Percentiles rank a stretch among this genome's conserved stretches.
These are phyloP conservation scores for Triticum timopheevii DNA, from an alignment of 176 grass and related monocot species.

Conservation along the genomic window DNA sequence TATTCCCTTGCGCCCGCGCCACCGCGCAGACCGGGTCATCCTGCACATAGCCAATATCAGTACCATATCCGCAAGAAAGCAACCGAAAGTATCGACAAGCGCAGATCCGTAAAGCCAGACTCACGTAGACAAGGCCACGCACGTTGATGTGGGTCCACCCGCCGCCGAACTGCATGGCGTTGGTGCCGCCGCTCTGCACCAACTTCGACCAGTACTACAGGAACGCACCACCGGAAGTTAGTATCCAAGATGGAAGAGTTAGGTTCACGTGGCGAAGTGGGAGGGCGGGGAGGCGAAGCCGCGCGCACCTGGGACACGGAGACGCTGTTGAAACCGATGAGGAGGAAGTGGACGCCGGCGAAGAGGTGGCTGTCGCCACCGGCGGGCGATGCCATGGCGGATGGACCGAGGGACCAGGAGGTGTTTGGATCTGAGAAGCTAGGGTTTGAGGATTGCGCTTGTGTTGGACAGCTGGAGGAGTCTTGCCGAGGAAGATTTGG, in stretches of 20 bases:
- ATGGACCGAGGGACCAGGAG: neutral
- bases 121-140: conserved; percentile 62
- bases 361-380: conserved; percentile 48
- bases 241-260: neutral
- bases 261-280: neutral
- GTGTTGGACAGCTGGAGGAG: neutral
- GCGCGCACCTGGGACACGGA: conserved; percentile 59
- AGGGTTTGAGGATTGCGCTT: neutral
- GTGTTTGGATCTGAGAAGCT: neutral
- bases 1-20: conserved; percentile 67
- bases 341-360: conserved; percentile 63
- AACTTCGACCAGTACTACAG: conserved; percentile 73
- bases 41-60: conserved; percentile 34
- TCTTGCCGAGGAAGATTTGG: conserved; percentile 18
- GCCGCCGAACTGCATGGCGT: conserved; percentile 42
- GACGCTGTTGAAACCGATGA: conserved; percentile 64
- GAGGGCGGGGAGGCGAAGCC: neutral
- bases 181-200: conserved; percentile 53
- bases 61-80: neutral
- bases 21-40: conserved; percentile 64
- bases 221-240: neutral
- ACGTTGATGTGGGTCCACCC: conserved; percentile 73
- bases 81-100: neutral
- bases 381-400: conserved; percentile 44
- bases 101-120: conserved; percentile 7